Evolutionary conservation across 208 protist genomes (phyloP), one percentile per base, ranked within the genome.

Genomic region (Zelonia costaricensis): DNA sequence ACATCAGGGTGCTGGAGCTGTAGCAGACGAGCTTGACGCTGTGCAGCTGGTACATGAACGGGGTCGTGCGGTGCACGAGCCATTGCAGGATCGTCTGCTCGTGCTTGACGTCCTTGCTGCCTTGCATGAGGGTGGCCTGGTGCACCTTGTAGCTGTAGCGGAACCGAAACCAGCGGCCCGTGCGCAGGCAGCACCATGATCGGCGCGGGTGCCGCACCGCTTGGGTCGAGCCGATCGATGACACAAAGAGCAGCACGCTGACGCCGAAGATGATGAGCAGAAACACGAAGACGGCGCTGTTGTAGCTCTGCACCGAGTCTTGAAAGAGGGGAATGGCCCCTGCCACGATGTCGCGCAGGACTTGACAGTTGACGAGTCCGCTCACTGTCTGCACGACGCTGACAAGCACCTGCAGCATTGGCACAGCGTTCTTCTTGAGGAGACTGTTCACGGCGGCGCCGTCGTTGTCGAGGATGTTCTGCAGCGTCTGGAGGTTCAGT

Each of bases 161-260:
- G 35, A 80, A 69, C 36, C 74, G 74, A 45, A 80, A 80, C 66
- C 67, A 80, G 51, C 74, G 74, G 38, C 67, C 67, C 4, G 62
- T 75, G 30, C 65, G 74, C 23, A 66, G 59, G 36, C 66, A 59
- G 58, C 64, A 75, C 74, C 74, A 80, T 22, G 22, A 35, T 40
- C 69, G 56, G 15, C 62, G 74, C 4, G 66, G 74, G 62, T 75
- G 45, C 12, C 36, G 30, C 4, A 69, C 25, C 16, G 63, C 39
- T 36, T 73, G 69, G 10, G 63, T 51, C 10, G 63, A 36, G 7
- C 46, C 38, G 8, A 18, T 44, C 0, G 42, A 36, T 18, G 58
- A 60, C 5, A 63, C 47, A 7, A 71, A 28, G 15, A 66, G 53
- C n/a, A 62, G 1, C 2, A 67, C 23, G 33, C 56, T 71, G 23